A percentile compares a stretch with the other conserved stretches of the same genome.
These are phyloP conservation scores for Inonotus hispidus DNA, from an alignment of 1,284 basidiomycete genomes.

Conservation along the genomic window DNA sequence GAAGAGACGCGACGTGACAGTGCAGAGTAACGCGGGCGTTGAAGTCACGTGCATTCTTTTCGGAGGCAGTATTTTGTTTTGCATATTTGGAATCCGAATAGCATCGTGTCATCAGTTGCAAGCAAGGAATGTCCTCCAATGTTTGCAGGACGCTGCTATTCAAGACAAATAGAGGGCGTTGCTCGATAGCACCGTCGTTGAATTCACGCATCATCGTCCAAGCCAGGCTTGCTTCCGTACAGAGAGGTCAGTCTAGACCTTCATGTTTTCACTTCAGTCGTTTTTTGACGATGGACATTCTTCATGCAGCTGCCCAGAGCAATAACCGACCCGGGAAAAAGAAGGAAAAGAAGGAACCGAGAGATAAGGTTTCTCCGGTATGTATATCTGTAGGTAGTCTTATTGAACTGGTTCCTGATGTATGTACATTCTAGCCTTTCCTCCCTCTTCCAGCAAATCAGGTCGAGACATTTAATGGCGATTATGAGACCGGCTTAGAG, in stretches of 20 bases:
- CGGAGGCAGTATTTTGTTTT: not conserved
- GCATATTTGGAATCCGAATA: not conserved
- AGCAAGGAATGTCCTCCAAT: not conserved
- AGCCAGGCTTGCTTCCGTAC: constrained; percentile 6
- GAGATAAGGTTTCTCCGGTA: constrained; percentile 12
- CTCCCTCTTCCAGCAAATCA: constrained; percentile 13
- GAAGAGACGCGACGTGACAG: not conserved
- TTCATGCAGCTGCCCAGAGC: constrained; percentile 1
- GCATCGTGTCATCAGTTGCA: not conserved
- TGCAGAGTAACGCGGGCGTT: not conserved
- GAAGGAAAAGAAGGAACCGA: constrained; percentile 7
- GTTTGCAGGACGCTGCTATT: constrained; percentile 7
- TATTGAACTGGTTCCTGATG: not conserved
- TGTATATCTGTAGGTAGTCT: not conserved
- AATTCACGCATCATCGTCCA: constrained; percentile 2
- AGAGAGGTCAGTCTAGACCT: not conserved
- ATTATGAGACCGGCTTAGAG: constrained; percentile 1
- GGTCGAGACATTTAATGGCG: not conserved
- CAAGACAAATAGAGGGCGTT: not conserved
- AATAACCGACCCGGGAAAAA: not conserved
- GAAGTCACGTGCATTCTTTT: constrained; percentile 7
- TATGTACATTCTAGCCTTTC: not conserved
- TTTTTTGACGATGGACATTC: not conserved
- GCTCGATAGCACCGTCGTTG: not conserved
- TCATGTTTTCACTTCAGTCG: not conserved